Conservation (phyloP, 306 rosid genomes). For the Lablab purpureus region DNA sequence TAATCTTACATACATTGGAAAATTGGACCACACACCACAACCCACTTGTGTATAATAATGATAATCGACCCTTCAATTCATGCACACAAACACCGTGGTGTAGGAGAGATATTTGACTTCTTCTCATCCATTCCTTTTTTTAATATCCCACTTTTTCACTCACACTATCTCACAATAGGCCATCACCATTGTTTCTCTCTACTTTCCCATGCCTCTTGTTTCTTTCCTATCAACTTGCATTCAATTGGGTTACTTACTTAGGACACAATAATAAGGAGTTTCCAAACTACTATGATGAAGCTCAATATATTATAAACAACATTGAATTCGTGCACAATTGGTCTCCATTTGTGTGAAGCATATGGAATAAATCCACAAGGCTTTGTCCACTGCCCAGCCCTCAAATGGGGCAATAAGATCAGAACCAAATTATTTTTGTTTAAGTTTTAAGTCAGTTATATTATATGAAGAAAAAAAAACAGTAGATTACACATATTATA, state of each 20-base stretch:
- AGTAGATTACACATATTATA: too few species aligned
- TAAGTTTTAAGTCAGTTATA: not conserved
- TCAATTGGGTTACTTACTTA: not conserved
- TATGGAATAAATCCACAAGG: slow-evolving; percentile 28
- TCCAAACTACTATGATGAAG: not conserved
- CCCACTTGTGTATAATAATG: not conserved
- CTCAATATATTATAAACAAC: not conserved
- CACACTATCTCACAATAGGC: slow-evolving; percentile 4
- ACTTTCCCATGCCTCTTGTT: not conserved
- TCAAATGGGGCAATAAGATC: too few species aligned
- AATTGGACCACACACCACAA: slow-evolving; percentile 33
- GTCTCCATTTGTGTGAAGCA: not conserved
- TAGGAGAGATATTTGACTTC: slow-evolving; percentile 36
- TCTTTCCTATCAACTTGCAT: slow-evolving; percentile 31
- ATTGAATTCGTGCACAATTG: slow-evolving; percentile 37
- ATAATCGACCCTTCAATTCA: not conserved
- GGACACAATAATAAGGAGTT: not conserved
- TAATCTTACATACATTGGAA: not conserved
- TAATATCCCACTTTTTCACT: not conserved
- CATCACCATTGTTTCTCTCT: not conserved
- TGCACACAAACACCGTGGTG: slow-evolving; percentile 7
- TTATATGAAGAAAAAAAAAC: not conserved
- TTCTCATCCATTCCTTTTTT: slow-evolving; percentile 37
- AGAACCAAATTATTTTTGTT: not conserved
- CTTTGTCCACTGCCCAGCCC: slow-evolving; percentile 38